Conservation (phyloP, 345 rosid genomes). For the Citrus reticulata region DNA sequence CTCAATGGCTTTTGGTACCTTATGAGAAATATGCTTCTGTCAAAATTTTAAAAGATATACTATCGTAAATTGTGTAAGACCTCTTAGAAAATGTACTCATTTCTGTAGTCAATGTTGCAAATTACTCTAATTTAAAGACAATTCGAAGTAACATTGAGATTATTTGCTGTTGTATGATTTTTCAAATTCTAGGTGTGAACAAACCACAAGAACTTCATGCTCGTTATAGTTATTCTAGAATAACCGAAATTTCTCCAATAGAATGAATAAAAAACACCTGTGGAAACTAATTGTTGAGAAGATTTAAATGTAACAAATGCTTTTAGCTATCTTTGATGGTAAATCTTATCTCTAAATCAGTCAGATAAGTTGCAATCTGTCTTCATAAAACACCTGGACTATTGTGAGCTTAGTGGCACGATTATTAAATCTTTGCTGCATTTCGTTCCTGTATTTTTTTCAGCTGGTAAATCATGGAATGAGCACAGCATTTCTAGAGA, state of each 20-base stretch:
- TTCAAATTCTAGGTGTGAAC: background rate
- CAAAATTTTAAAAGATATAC: no score
- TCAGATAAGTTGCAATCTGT: background rate
- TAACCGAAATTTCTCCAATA: background rate
- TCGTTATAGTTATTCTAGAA: background rate
- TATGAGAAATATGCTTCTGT: no score
- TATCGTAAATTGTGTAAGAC: background rate
- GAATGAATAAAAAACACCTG: no score
- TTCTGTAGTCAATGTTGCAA: background rate
- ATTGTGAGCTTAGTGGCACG: background rate
- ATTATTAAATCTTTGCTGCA: background rate
- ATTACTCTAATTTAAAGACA: no score
- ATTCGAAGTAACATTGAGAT: no score
- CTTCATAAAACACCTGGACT: background rate
- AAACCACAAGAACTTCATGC: background rate
- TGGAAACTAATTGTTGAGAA: no score
- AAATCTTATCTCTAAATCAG: background rate
- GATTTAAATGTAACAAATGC: background rate
- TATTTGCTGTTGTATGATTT: no score
- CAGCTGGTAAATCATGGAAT: conserved; percentile 20
- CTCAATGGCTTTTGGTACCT: background rate
- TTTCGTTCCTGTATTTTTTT: background rate
- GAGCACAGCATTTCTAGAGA: conserved; percentile 9
- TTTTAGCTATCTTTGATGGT: background rate
- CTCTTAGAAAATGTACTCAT: background rate